A percentile compares a stretch with the other conserved stretches of the same genome.
These are phyloP conservation scores for Hypomyces rosellus DNA, from an alignment of 2,329 filamentous ascomycete genomes.

Conservation along the genomic window DNA sequence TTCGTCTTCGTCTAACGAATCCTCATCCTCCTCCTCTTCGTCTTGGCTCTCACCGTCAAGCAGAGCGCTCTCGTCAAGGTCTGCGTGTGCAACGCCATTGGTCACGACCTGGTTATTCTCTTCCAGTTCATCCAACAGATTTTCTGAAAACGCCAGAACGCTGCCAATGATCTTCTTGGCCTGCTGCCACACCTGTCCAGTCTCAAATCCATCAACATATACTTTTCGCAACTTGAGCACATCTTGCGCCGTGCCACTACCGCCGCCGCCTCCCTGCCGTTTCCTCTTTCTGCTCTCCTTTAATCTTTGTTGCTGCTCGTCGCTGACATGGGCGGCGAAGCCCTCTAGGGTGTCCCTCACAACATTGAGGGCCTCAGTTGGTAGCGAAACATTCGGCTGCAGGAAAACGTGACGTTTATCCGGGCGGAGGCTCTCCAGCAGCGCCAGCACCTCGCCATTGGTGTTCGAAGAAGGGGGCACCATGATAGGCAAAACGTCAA, in stretches of 20 bases:
- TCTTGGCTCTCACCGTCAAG: conserved; percentile 21
- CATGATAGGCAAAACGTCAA: conserved; percentile 46
- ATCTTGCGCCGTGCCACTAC: conserved; percentile 35
- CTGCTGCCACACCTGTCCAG: conserved; percentile 91
- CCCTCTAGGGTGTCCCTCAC: conserved; percentile 77
- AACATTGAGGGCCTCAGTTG: conserved; percentile 63
- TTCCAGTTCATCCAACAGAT: conserved; percentile 43
- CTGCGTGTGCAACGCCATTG: conserved; percentile 22
- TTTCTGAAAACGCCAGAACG: conserved; percentile 43
- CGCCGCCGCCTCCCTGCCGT: conserved; percentile 43
- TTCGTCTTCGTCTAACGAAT: conserved; percentile 21
- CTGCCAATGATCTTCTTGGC: conserved; percentile 70
- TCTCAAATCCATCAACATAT: conserved; percentile 80
- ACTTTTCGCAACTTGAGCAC: conserved; percentile 74
- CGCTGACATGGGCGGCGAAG: conserved; percentile 66
- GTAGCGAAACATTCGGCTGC: conserved; percentile 61
- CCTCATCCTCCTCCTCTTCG: conserved; percentile 22
- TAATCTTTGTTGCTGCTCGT: conserved; percentile 63
- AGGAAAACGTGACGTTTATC: conserved; percentile 67
- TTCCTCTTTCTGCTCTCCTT: conserved; percentile 75
- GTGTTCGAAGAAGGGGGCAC: conserved; percentile 29
- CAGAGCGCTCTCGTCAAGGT: conserved; percentile 27
- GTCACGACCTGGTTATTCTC: conserved; percentile 40
- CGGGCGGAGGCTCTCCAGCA: conserved; percentile 52
- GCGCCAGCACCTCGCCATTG: conserved; percentile 37